Percentiles rank a stretch among this genome's conserved stretches.
These are phyloP conservation scores for Acorus gramineus DNA, from an alignment of 106 monocot genomes.

Conservation along the genomic window DNA sequence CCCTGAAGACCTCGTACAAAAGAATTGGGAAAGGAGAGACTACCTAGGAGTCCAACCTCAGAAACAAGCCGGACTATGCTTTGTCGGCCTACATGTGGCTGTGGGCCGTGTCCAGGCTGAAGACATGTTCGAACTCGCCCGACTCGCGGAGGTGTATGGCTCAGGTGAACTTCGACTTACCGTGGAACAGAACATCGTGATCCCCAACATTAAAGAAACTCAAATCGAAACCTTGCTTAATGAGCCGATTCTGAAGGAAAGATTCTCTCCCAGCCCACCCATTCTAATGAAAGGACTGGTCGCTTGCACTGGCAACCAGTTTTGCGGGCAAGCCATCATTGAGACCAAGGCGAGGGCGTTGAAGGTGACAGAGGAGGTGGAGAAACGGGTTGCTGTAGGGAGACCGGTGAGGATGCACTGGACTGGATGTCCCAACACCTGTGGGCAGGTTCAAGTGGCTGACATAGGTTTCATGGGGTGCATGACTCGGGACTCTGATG, in stretches of 20 bases:
- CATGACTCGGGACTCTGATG: constrained; percentile 52
- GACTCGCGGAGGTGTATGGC: constrained; percentile 67
- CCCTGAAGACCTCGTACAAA: constrained; percentile 42
- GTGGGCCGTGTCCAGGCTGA: constrained; percentile 70
- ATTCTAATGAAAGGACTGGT: constrained; percentile 69
- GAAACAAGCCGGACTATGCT: constrained; percentile 63
- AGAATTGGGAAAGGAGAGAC: constrained; percentile 65
- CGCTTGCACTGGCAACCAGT: constrained; percentile 94
- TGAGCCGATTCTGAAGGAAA: constrained; percentile 49
- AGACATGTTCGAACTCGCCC: constrained; percentile 80
- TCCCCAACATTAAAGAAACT: constrained; percentile 55
- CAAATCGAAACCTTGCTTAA: constrained; percentile 26
- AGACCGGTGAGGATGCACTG: constrained; percentile 87
- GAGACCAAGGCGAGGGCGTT: constrained; percentile 88
- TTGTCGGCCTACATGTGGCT: constrained; percentile 72
- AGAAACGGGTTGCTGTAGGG: constrained; percentile 39
- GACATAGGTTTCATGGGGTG: constrained; percentile 98
- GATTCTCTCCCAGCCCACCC: constrained; percentile 51
- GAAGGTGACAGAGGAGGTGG: constrained; percentile 58
- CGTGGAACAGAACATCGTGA: constrained; percentile 84
- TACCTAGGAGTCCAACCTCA: constrained; percentile 81
- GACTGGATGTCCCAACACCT: constrained; percentile 93
- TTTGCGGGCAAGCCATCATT: constrained; percentile 96
- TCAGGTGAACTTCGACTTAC: constrained; percentile 83
- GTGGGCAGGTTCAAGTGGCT: constrained; percentile 92